phyloP scores from a whole-genome alignment of 2,329 filamentous ascomycete species.

The Fusarium humuli region DNA sequence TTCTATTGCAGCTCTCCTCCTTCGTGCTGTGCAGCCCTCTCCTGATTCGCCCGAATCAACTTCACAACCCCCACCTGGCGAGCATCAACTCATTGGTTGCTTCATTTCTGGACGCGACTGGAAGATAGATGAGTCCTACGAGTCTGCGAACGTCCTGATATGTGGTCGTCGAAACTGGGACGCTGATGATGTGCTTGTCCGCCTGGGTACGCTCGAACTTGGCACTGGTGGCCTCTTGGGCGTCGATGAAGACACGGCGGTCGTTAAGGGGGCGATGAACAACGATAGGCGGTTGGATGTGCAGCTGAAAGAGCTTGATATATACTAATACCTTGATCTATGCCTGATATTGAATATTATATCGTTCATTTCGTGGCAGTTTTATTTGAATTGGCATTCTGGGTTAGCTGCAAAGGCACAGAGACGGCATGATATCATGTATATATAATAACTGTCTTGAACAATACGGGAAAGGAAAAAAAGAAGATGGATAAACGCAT shows the following conservation, averaged over 20 bases:
- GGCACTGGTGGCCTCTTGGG: slow-evolving; percentile 44
- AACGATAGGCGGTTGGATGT: slow-evolving; percentile 47
- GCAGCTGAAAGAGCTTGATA: slow-evolving; percentile 50
- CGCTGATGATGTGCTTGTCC: slow-evolving; percentile 45
- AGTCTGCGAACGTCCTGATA: slow-evolving; percentile 48
- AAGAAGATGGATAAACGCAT: slow-evolving; percentile 19
- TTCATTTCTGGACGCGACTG: slow-evolving; percentile 50
- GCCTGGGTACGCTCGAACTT: slow-evolving; percentile 49
- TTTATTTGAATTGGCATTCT: slow-evolving; percentile 7
- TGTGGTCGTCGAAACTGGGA: slow-evolving; percentile 48
- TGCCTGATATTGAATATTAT: background rate
- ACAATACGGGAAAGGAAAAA: slow-evolving; percentile 21
- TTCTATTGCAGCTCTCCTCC: slow-evolving; percentile 39
- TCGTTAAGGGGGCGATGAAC: slow-evolving; percentile 46
- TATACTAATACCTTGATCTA: slow-evolving; percentile 46
- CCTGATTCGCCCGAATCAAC: slow-evolving; percentile 25
- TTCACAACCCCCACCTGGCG: slow-evolving; percentile 39
- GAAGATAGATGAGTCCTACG: slow-evolving; percentile 43
- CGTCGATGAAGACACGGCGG: slow-evolving; percentile 41
- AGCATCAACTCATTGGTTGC: slow-evolving; percentile 45
- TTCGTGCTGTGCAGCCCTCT: slow-evolving; percentile 33
- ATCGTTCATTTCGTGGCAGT: background rate
- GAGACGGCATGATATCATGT: slow-evolving; percentile 11
- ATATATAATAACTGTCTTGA: slow-evolving; percentile 37
- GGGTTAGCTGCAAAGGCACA: background rate